Evolutionary conservation across 2,329 filamentous ascomycete species (phyloP), one percentile per base, ranked within the genome.

Genomic region (Colletotrichum sp.): DNA sequence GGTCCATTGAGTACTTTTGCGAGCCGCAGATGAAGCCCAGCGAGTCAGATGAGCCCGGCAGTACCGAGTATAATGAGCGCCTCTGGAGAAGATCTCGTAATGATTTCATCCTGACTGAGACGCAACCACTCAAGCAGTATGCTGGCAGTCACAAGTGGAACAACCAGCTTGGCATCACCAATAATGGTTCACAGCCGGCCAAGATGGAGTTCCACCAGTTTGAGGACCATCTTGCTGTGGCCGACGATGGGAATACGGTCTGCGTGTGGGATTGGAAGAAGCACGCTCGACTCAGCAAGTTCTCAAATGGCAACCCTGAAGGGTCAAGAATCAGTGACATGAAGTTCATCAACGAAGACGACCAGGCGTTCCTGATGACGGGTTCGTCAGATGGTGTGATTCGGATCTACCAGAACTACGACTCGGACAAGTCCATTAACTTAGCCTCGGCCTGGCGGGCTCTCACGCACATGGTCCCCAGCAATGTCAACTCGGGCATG

Each of bases 181-280:
- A 96, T 82, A 99, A 98, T 79, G 93, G 93, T 34, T 94, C 94
- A 36, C 97, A 98, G 83, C 96, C 97, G 0, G 92, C 93, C 78
- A 98, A 96, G 86, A 95, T 99, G 93, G 94, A 95, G 7, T 98
- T 99, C 84, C 97, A 99, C 85, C 97, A 99, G 83, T 99, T 98
- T 80, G 97, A 99, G 83, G 95, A 98, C 81, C 96, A 99, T 82
- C 90, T 99, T 24, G 95, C 97, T 2, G 95, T 98, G 15, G 95
- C 96, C 15, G 97, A 99, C 84, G 96, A 98, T 80, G 93, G 94
- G 71, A 98, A 99, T 84, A 98, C 93, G 5, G 93, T 99, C 79
- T 93, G 92, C 74, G 92, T 99, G 34, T 99, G 97, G 95, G 97
- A 99, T 84, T 99, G 96, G 94, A 93, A 95, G 85, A 92, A 91